Conservation (phyloP, 2,329 filamentous ascomycete genomes). For the Pseudocercospora crystallina region DNA sequence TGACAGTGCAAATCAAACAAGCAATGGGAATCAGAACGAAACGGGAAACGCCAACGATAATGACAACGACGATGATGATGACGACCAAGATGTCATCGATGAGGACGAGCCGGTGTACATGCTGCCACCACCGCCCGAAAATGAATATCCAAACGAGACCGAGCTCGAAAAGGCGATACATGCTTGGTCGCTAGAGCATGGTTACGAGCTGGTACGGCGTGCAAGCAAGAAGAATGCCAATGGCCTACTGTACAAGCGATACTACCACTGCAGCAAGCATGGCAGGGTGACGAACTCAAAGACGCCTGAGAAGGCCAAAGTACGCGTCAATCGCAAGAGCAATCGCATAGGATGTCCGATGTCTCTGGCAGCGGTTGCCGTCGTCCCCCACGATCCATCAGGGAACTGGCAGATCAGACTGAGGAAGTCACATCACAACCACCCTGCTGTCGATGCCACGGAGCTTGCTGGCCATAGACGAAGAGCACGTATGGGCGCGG, state of each 20-base stretch:
- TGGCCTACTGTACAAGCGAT: constrained; percentile 36
- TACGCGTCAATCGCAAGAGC: constrained; percentile 30
- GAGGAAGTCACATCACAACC: constrained; percentile 36
- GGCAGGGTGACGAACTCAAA: constrained; percentile 29
- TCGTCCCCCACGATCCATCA: constrained; percentile 31
- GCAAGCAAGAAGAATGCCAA: constrained; percentile 35
- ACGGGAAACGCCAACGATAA: constrained; percentile 13
- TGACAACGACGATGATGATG: constrained; percentile 27
- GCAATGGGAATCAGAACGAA: constrained; percentile 4
- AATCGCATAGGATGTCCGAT: constrained; percentile 35
- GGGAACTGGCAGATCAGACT: constrained; percentile 36
- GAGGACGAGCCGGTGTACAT: constrained; percentile 31
- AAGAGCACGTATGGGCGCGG: constrained; percentile 30
- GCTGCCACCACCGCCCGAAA: constrained; percentile 34
- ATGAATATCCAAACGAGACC: constrained; percentile 26
- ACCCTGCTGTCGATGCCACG: constrained; percentile 31
- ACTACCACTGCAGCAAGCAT: constrained; percentile 36
- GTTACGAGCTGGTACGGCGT: constrained; percentile 35
- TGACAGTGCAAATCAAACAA: neutral
- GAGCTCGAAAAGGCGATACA: constrained; percentile 34
- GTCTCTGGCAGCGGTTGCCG: constrained; percentile 33
- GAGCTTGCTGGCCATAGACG: constrained; percentile 33
- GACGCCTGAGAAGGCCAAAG: constrained; percentile 27
- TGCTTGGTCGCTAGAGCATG: constrained; percentile 35
- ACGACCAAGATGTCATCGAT: constrained; percentile 24